phyloP scores from a whole-genome alignment of 139 green algal genomes.

The Dunaliella primolecta region DNA sequence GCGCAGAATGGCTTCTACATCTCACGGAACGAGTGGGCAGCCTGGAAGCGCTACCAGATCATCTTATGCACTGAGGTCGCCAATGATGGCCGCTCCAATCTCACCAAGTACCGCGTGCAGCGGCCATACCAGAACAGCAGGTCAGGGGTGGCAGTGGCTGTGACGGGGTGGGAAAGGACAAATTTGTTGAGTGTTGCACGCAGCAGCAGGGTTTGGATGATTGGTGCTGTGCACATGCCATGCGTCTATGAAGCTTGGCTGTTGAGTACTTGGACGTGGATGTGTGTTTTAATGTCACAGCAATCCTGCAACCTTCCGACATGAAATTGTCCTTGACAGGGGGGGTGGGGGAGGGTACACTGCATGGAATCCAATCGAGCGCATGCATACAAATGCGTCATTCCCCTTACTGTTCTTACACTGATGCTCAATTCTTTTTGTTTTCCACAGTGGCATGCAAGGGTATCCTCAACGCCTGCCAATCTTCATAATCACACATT shows the following conservation, averaged over 20 bases:
- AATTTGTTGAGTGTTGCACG: neutral
- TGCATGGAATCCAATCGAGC: no score
- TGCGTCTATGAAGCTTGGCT: neutral
- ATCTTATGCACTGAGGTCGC: slow-evolving; percentile 21
- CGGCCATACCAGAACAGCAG: slow-evolving; percentile 23
- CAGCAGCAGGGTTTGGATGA: neutral
- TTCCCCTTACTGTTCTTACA: no score
- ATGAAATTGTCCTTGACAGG: no score
- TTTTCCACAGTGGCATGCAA: no score
- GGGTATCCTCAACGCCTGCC: no score
- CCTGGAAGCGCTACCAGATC: slow-evolving; percentile 12
- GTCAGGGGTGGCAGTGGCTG: neutral
- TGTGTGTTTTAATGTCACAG: no score
- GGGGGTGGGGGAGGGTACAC: no score
- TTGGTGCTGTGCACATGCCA: neutral
- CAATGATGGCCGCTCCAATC: neutral
- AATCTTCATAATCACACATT: no score
- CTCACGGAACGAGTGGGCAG: slow-evolving; percentile 1
- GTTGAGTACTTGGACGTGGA: neutral
- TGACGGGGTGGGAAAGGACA: neutral
- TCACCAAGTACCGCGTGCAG: slow-evolving; percentile 22
- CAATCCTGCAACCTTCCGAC: no score
- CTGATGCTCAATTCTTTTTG: no score
- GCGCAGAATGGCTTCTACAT: slow-evolving; percentile 29
- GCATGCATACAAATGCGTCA: no score